A percentile compares a stretch with the other conserved stretches of the same genome.
Conservation (phyloP, 208 protist species). For the Crithidia mellificae region DNA sequence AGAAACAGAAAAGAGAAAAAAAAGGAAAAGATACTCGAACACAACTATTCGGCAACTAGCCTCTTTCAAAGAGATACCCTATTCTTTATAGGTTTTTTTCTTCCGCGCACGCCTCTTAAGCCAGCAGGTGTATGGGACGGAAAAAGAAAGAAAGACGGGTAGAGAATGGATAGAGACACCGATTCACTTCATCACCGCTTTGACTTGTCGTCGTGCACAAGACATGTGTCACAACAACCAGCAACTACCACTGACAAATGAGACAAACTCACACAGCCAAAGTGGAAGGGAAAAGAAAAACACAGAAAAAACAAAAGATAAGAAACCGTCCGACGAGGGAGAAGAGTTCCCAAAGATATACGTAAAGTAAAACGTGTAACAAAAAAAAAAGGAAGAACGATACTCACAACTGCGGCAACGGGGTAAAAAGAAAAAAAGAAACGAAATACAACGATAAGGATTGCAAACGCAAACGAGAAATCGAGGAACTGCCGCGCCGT, state of each 20-base stretch:
- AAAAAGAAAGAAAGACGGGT: background rate
- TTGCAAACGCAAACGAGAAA: too few relatives aligned
- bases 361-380: background rate
- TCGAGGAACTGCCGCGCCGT: too few relatives aligned
- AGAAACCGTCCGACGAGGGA: background rate
- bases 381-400: background rate
- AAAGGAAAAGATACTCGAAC: background rate
- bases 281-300: too few relatives aligned
- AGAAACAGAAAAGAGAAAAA: background rate
- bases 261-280: too few relatives aligned
- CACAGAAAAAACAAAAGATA: slow-evolving; percentile 5
- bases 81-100: too few relatives aligned
- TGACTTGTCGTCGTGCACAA: too few relatives aligned
- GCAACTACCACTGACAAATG: too few relatives aligned
- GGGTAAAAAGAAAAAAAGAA: background rate
- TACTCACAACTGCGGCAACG: background rate
- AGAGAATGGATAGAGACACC: background rate
- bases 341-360: too few relatives aligned
- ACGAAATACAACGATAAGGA: too few relatives aligned
- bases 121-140: background rate
- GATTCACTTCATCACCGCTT: too few relatives aligned
- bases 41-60: background rate
- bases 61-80: background rate
- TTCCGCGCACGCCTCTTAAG: too few relatives aligned
- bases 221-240: too few relatives aligned